Base-by-base conservation (phyloP, 768 basidiomycete genomes). In the Leccinum arenicola region DNA sequence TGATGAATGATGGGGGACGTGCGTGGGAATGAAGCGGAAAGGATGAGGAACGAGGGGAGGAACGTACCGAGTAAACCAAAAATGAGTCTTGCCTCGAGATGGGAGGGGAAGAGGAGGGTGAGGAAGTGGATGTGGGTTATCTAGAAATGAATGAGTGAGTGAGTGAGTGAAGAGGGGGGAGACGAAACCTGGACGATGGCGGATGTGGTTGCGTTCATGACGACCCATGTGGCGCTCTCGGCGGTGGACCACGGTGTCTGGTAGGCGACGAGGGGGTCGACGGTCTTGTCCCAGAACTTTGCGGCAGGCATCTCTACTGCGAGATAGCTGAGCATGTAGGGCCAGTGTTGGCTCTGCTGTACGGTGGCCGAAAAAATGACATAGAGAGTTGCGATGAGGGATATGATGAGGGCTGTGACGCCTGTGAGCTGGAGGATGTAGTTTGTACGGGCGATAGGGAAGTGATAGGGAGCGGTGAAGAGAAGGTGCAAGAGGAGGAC, bases 81-180 rank as follows among this genome's bases (percentile, higher is more conserved):
- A 50, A 99, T 93, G 40, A 99, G 83, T 35, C 88, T 78, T 4
- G 86, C 89, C 76, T 98, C 97, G 23, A 96, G 82, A 25, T 82
- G 78, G 21, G 96, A 98, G 7, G 97, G 97, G 71, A 92, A 99
- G 10, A 99, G 80, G 11, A 98, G 81, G 7, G 97, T 96, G 55
- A 99, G 80, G 73, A 98, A 98, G 73, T 98, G 97, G 52, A 99
- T 97, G 70, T 98, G 95, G 0, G 97, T 96, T 52, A 94, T 89
- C 93, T 98, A 15, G 5, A 29, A 29, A 29, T 29, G n/a, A 29
- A 29, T 8, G 8, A 27, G 0, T 29, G 8, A 10, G 31, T 10
- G 31, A 11, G 31, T 33, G 31, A 33, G 31, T 33, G 31, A 33
- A 98, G 81, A 6, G 95, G 29, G 4, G 36, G 23, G 21, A 12